Percentiles rank a stretch among this genome's conserved stretches.
These are phyloP conservation scores for Cercospora beticola DNA, from an alignment of 2,329 filamentous ascomycete species.

Conservation along the genomic window DNA sequence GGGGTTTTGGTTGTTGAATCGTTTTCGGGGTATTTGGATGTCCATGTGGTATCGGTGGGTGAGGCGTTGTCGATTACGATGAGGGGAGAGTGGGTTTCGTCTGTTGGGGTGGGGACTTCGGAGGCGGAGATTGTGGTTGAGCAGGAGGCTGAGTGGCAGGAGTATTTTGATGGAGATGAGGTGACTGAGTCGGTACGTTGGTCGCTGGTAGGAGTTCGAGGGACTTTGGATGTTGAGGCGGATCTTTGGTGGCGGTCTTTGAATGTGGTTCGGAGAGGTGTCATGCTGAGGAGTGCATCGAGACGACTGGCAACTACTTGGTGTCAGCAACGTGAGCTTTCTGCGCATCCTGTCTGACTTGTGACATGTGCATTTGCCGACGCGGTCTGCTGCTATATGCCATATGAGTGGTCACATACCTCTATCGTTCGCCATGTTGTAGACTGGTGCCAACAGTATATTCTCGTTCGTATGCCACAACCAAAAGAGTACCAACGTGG, in stretches of 20 bases:
- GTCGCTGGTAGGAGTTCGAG: background rate
- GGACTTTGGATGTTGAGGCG: background rate
- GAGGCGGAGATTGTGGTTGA: background rate
- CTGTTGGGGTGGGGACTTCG: background rate
- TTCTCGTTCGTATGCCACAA: slow-evolving; percentile 8
- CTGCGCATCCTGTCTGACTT: background rate
- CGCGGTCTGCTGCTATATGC: background rate
- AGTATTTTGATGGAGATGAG: background rate
- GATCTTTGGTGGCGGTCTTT: background rate
- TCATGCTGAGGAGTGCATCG: slow-evolving; percentile 1
- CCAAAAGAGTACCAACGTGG: slow-evolving; percentile 8
- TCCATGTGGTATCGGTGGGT: slow-evolving; percentile 6
- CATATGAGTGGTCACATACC: background rate
- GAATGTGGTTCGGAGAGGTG: background rate
- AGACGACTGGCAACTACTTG: background rate
- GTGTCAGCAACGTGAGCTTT: background rate
- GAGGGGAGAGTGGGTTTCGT: background rate
- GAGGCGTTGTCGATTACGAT: background rate
- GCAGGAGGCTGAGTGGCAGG: background rate
- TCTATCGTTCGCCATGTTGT: slow-evolving; percentile 8
- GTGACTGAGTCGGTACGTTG: background rate
- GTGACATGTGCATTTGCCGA: background rate
- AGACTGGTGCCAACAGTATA: background rate
- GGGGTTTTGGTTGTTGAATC: background rate
- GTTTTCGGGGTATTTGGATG: background rate